These are phyloP conservation scores for Aureobasidium uvarum DNA, from an alignment of 2,329 filamentous ascomycete genomes.

Conservation along the genomic window DNA sequence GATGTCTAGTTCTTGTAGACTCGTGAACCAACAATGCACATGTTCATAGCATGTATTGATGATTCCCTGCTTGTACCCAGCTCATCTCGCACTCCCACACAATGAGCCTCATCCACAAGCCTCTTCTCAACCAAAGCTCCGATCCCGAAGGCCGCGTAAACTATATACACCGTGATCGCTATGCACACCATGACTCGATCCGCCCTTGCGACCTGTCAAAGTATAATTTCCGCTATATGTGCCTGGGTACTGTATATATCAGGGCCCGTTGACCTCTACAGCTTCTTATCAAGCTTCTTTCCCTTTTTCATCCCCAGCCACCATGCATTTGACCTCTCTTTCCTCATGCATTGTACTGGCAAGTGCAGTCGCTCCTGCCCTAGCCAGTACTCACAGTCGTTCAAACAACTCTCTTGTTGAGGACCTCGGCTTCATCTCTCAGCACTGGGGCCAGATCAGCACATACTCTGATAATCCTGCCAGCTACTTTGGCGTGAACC, in stretches of 20 bases:
- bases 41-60: background rate
- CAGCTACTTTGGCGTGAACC: conserved; percentile 49
- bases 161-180: background rate
- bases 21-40: background rate
- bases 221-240: background rate
- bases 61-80: background rate
- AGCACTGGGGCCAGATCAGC: conserved; percentile 51
- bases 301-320: background rate
- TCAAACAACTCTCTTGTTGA: background rate
- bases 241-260: background rate
- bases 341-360: background rate
- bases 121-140: background rate
- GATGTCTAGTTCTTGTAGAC: no score
- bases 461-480: conserved; percentile 50
- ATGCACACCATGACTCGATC: background rate
- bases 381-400: background rate
- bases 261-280: background rate
- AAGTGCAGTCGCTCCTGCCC: background rate
- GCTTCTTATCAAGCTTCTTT: background rate
- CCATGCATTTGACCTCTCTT: background rate
- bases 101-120: background rate
- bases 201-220: background rate
- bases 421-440: conserved; percentile 40
- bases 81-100: background rate
- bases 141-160: background rate